phyloP scores from a whole-genome alignment of 2,329 filamentous ascomycete species.

The Colletotrichum siamense region DNA sequence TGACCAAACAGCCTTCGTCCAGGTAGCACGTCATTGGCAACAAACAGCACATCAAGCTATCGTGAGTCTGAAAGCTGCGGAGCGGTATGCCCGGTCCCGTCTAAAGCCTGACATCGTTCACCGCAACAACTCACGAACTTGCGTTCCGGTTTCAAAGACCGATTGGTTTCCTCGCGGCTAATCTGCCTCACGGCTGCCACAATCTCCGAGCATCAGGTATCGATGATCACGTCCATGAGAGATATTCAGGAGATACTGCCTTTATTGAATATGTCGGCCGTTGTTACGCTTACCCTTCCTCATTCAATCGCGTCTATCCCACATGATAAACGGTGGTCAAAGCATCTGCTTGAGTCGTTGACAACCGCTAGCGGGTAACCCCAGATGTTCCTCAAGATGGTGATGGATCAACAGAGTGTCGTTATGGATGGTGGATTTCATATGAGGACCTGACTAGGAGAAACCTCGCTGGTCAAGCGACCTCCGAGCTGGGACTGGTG shows the following conservation, averaged over 20 bases:
- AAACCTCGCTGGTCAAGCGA: background rate
- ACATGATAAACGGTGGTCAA: slow-evolving; percentile 20
- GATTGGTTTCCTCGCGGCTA: background rate
- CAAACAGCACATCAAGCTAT: background rate
- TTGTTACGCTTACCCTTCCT: background rate
- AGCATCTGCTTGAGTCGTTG: slow-evolving; percentile 17
- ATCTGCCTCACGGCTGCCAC: background rate
- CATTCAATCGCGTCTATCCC: background rate
- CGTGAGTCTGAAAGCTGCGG: background rate
- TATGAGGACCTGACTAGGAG: background rate
- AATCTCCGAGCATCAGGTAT: background rate
- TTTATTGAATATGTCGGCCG: background rate
- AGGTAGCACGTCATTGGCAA: slow-evolving; percentile 7
- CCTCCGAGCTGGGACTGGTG: background rate
- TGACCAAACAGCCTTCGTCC: background rate
- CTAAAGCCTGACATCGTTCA: background rate
- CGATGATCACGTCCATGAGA: background rate
- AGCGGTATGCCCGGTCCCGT: background rate
- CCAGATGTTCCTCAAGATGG: slow-evolving; percentile 16
- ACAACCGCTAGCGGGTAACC: background rate
- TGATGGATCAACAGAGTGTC: slow-evolving; percentile 9
- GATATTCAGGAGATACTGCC: slow-evolving; percentile 17
- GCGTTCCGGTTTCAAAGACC: background rate
- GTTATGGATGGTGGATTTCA: background rate
- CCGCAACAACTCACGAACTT: background rate